These are phyloP conservation scores for Populus hybrid DNA, from an alignment of 441 rosid genomes.

Conservation along the genomic window DNA sequence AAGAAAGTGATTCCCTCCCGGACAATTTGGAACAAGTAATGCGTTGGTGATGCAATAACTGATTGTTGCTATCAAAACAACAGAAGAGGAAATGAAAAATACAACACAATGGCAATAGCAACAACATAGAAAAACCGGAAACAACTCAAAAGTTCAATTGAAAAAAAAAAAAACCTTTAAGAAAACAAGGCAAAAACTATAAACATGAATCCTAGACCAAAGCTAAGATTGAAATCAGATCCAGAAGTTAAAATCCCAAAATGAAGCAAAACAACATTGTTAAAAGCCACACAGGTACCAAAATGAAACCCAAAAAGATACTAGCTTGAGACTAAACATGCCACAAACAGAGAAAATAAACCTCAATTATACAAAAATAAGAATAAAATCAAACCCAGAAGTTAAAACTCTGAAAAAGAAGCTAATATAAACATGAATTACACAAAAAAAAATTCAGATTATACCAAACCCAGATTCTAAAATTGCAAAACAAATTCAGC, in stretches of 20 bases:
- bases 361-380: neutral
- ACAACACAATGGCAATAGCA: neutral
- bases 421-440: neutral
- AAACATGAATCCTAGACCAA: constrained; percentile 6
- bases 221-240: constrained; percentile 19
- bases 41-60: constrained; percentile 95
- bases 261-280: neutral
- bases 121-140: neutral
- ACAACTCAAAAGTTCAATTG: neutral
- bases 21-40: constrained; percentile 85
- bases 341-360: neutral
- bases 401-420: neutral
- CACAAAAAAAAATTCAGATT: neutral
- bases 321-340: neutral
- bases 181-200: neutral
- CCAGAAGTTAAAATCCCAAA: constrained; percentile 13
- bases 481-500: neutral
- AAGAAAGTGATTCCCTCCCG: constrained; percentile 86
- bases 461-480: neutral
- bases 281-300: constrained; percentile 26
- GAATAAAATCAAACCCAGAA: neutral
- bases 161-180: neutral
- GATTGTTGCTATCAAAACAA: constrained; percentile 50
- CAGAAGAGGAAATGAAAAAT: neutral
- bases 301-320: neutral